Conservation (phyloP, 169 alveolate genomes). For the Plasmodium berghei region DNA sequence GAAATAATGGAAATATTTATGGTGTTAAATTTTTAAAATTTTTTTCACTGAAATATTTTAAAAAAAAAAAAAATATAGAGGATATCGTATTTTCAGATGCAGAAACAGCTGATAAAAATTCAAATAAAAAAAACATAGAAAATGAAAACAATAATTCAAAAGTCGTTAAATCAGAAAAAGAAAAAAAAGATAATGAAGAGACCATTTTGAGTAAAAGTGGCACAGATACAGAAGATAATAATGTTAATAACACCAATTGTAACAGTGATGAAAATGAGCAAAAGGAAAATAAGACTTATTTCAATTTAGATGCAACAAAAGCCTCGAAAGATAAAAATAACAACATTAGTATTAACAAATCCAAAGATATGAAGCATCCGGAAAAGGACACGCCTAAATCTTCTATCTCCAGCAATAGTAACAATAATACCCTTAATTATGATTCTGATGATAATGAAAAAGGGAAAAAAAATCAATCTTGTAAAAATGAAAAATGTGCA, state of each 20-base stretch:
- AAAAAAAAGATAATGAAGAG: slow-evolving; percentile 14
- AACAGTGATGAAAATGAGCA: neutral
- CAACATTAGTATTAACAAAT: neutral
- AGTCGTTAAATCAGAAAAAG: neutral
- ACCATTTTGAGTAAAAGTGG: neutral
- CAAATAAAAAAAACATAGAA: neutral
- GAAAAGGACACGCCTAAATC: neutral
- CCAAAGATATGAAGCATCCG: neutral
- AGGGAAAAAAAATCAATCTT: neutral
- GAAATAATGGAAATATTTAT: slow-evolving; percentile 36
- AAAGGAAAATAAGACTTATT: neutral
- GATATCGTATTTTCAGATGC: slow-evolving; percentile 56
- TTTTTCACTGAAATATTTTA: slow-evolving; percentile 50
- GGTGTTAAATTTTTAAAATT: slow-evolving; percentile 68
- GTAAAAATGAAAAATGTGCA: neutral
- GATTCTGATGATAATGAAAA: neutral
- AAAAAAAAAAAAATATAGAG: slow-evolving; percentile 29
- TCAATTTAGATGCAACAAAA: no score
- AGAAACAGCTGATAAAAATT: slow-evolving; percentile 6
- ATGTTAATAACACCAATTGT: slow-evolving; percentile 8
- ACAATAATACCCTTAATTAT: neutral
- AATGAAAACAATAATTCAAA: neutral
- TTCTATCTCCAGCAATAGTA: neutral
- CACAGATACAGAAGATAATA: neutral
- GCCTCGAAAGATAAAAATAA: neutral